A percentile compares a stretch with the other conserved stretches of the same genome.
phyloP scores from a whole-genome alignment of 305 asterid species.

The Withania somnifera region DNA sequence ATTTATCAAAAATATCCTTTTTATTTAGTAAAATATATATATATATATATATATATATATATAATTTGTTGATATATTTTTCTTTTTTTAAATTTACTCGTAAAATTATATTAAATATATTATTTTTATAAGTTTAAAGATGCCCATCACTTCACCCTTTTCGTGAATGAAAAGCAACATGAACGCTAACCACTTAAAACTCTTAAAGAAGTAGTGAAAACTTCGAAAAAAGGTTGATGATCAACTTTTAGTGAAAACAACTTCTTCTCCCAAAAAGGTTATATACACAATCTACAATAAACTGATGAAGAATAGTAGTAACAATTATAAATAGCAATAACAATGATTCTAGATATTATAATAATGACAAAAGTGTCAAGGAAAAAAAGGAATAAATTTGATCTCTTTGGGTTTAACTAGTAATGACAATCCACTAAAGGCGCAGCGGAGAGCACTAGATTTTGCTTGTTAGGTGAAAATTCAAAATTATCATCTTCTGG shows the following conservation, averaged over 20 bases:
- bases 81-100: not conserved
- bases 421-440: constrained; percentile 54
- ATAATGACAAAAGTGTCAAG: not conserved
- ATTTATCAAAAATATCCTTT: too few species aligned
- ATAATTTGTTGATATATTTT: not conserved
- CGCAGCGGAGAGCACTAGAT: constrained; percentile 27
- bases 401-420: constrained; percentile 9
- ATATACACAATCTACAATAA: not conserved
- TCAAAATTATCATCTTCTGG: constrained; percentile 28
- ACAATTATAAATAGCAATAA: not conserved
- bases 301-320: not conserved
- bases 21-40: too few species aligned
- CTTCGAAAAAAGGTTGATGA: not conserved
- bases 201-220: not conserved
- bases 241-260: not conserved
- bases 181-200: constrained; percentile 28
- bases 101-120: not conserved
- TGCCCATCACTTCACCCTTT: constrained; percentile 28
- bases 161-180: constrained; percentile 44
- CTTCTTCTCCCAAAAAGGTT: not conserved
- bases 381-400: not conserved
- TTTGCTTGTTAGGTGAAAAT: constrained; percentile 19
- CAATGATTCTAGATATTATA: not conserved
- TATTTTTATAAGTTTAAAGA: constrained; percentile 1
- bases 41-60: too few species aligned